phyloP scores from a whole-genome alignment of 176 grass and related monocot species.

The Hordeum vulgare region MorexV3_pseudomolecules_assembly NC_058522.1:504904125-504904624 shows the following conservation, averaged over 20 bases:
- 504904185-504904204: slow-evolving; percentile 89
- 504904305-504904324: background rate
- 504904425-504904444: slow-evolving; percentile 80
- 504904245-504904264: slow-evolving; percentile 93
- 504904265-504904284: slow-evolving; percentile 59
- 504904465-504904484: slow-evolving; percentile 92
- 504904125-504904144: slow-evolving; percentile 99
- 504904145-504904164: slow-evolving; percentile 73
- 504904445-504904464: slow-evolving; percentile 78
- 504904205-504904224: slow-evolving; percentile 74
- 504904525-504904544: background rate
- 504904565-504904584: slow-evolving; percentile 8
- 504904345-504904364: slow-evolving; percentile 76
- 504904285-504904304: background rate
- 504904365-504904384: slow-evolving; percentile 84
- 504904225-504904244: slow-evolving; percentile 64
- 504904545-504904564: background rate
- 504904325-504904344: background rate
- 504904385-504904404: slow-evolving; percentile 85
- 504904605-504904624: slow-evolving; percentile 70
- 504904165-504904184: slow-evolving; percentile 94
- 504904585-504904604: slow-evolving; percentile 86
- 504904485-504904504: slow-evolving; percentile 91
- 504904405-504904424: slow-evolving; percentile 60
- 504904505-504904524: slow-evolving; percentile 23